These are phyloP conservation scores for Periconia macrospinosa DNA, from an alignment of 2,329 filamentous ascomycete genomes.

Conservation along the genomic window DNA sequence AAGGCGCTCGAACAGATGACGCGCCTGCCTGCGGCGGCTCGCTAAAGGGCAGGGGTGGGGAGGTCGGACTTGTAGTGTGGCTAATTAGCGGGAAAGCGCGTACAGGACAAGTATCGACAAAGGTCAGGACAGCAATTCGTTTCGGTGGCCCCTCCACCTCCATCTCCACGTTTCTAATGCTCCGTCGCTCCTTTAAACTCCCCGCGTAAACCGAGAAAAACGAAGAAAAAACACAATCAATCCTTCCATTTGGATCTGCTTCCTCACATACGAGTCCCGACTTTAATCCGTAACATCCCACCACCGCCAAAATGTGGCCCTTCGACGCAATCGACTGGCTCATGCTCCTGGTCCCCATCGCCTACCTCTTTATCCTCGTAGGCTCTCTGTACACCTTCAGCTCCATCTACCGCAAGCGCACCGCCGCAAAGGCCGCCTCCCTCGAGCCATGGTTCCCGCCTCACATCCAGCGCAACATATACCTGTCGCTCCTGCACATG, in stretches of 20 bases:
- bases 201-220: neutral
- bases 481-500: conserved; percentile 87
- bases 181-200: conserved; percentile 19
- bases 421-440: conserved; percentile 76
- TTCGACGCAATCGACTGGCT: conserved; percentile 70
- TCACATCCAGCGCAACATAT: conserved; percentile 91
- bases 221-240: neutral
- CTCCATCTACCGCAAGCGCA: conserved; percentile 87
- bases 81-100: neutral
- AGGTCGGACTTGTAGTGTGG: conserved; percentile 8
- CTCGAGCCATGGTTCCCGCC: conserved; percentile 93
- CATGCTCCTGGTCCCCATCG: conserved; percentile 81
- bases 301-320: conserved; percentile 33
- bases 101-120: neutral
- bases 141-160: neutral
- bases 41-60: neutral
- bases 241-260: no score
- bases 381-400: conserved; percentile 92
- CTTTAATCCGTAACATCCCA: neutral
- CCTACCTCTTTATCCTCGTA: conserved; percentile 84
- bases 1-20: conserved; percentile 16
- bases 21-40: neutral
- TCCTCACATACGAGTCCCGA: neutral
- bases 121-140: conserved; percentile 17
- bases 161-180: conserved; percentile 9